A percentile compares a stretch with the other conserved stretches of the same genome.
Evolutionary conservation across 2,329 filamentous ascomycete genomes (phyloP).

Genomic region (Cadophora gregata): DNA sequence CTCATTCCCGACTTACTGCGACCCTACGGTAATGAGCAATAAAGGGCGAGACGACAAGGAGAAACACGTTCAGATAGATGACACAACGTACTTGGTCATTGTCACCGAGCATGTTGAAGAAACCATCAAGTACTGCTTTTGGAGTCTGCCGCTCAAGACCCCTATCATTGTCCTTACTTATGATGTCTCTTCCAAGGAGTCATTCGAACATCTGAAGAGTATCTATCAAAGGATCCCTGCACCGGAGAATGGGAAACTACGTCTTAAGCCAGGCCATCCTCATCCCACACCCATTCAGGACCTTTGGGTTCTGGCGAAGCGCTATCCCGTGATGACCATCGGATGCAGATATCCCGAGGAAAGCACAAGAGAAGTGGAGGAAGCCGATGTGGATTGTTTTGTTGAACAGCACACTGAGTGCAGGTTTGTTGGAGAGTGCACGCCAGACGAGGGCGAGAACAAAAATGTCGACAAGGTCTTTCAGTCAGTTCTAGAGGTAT

Average conservation of each 20-base stretch:
- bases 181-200: slow-evolving; percentile 6
- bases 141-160: not conserved
- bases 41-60: slow-evolving; percentile 16
- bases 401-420: slow-evolving; percentile 3
- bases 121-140: not conserved
- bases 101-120: not conserved
- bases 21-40: slow-evolving; percentile 3
- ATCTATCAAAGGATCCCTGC: not conserved
- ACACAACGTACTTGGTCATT: not conserved
- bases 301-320: slow-evolving; percentile 2
- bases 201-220: slow-evolving; percentile 10
- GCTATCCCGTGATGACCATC: slow-evolving; percentile 13
- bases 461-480: slow-evolving; percentile 15
- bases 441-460: slow-evolving; percentile 9
- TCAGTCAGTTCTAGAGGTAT: not conserved
- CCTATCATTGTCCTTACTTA: slow-evolving; percentile 10
- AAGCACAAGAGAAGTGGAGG: slow-evolving; percentile 3
- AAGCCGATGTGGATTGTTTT: slow-evolving; percentile 9
- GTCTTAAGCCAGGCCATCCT: slow-evolving; percentile 5
- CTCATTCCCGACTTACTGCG: not conserved
- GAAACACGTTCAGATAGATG: slow-evolving; percentile 15
- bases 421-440: slow-evolving; percentile 18
- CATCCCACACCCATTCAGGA: not conserved
- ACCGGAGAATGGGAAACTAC: slow-evolving; percentile 4
- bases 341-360: slow-evolving; percentile 9